Conservation (phyloP, 768 basidiomycete genomes). For the Cystobasidium tubakii region DNA sequence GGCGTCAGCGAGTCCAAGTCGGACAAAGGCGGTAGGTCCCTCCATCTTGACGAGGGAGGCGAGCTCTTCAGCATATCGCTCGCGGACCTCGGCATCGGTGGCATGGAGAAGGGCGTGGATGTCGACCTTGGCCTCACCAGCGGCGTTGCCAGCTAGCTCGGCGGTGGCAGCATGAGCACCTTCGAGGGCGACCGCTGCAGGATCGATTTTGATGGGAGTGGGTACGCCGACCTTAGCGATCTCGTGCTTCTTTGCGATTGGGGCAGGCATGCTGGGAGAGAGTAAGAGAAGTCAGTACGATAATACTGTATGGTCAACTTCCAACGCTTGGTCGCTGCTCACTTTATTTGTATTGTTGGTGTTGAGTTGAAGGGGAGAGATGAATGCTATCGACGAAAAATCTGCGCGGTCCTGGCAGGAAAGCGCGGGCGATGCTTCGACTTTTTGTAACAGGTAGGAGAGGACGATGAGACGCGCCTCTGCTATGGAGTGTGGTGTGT, state of each 20-base stretch:
- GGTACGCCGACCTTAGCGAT: slow-evolving; percentile 32
- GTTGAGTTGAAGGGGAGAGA: neutral
- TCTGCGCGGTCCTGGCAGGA: slow-evolving; percentile 3
- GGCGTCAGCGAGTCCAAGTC: slow-evolving; percentile 44
- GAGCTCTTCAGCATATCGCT: slow-evolving; percentile 44
- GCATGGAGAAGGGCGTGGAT: slow-evolving; percentile 42
- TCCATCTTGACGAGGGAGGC: slow-evolving; percentile 37
- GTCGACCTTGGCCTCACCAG: slow-evolving; percentile 43
- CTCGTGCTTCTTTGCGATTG: slow-evolving; percentile 30
- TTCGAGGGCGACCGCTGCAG: slow-evolving; percentile 32
- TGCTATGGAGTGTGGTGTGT: neutral
- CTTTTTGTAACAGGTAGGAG: neutral
- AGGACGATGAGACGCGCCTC: neutral
- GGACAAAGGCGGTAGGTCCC: slow-evolving; percentile 42
- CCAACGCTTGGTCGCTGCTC: neutral
- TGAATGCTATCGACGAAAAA: neutral
- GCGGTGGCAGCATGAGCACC: slow-evolving; percentile 36
- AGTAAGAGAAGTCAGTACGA: neutral
- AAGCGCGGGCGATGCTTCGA: slow-evolving; percentile 1
- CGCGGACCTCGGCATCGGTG: slow-evolving; percentile 40
- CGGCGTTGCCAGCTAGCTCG: slow-evolving; percentile 33
- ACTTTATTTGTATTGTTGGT: slow-evolving; percentile 56
- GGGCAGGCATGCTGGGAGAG: slow-evolving; percentile 34
- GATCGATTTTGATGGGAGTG: slow-evolving; percentile 39
- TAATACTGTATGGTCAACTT: neutral